phyloP scores from a whole-genome alignment of 2,329 filamentous ascomycete species.

The Aspergillus tubingensis region DNA sequence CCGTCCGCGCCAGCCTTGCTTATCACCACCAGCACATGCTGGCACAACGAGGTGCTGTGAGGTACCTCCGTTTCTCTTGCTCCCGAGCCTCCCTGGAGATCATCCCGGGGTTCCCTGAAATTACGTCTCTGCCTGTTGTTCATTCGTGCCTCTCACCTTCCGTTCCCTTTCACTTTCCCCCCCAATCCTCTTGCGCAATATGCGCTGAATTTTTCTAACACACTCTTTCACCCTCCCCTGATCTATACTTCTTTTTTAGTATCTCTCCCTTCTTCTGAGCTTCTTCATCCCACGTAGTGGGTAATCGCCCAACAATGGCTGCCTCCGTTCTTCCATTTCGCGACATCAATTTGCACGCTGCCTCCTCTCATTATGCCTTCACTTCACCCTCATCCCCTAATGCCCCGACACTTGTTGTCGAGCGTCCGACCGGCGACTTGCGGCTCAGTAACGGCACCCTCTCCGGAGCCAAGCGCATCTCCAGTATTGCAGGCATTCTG shows the following conservation, averaged over 20 bases:
- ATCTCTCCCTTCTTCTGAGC: slow-evolving; percentile 10
- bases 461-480: slow-evolving; percentile 77
- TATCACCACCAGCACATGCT: slow-evolving; percentile 12
- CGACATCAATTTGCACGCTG: slow-evolving; percentile 95
- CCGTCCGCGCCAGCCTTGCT: slow-evolving; percentile 10
- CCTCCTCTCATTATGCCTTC: slow-evolving; percentile 91
- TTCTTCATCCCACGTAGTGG: slow-evolving; percentile 33
- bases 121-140: slow-evolving; percentile 5
- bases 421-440: slow-evolving; percentile 88
- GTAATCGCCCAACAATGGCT: slow-evolving; percentile 31
- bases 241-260: slow-evolving; percentile 4
- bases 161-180: slow-evolving; percentile 14
- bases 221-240: slow-evolving; percentile 9
- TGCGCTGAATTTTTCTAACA: slow-evolving; percentile 16
- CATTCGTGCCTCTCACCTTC: slow-evolving; percentile 8
- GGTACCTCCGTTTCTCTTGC: background rate
- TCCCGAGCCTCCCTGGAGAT: slow-evolving; percentile 8
- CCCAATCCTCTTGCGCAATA: slow-evolving; percentile 9
- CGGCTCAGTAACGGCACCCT: slow-evolving; percentile 79
- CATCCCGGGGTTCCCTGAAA: slow-evolving; percentile 1
- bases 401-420: slow-evolving; percentile 82
- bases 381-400: slow-evolving; percentile 91
- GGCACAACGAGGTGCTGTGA: background rate
- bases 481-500: slow-evolving; percentile 91
- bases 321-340: slow-evolving; percentile 68